phyloP scores from a whole-genome alignment of 2,329 filamentous ascomycete genomes.

The Aureobasidium sp. region DNA sequence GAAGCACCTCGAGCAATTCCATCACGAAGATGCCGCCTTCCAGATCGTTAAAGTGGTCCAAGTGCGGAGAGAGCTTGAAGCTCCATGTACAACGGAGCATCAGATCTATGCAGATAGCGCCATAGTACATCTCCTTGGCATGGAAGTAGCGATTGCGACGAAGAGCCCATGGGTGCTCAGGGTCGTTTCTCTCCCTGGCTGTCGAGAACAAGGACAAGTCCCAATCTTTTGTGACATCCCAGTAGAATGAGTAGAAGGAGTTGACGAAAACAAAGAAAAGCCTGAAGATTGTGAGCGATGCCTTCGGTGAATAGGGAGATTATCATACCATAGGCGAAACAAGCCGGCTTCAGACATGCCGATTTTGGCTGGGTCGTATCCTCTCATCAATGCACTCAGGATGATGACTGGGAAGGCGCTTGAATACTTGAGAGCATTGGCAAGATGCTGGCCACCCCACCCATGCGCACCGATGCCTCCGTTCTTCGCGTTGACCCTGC shows the following conservation, averaged over 20 bases:
- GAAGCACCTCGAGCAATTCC: conserved; percentile 76
- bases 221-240: conserved; percentile 97
- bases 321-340: conserved; percentile 47
- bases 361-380: conserved; percentile 46
- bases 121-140: conserved; percentile 70
- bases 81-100: conserved; percentile 84
- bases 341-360: conserved; percentile 50
- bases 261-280: conserved; percentile 70
- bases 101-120: conserved; percentile 70
- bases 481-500: conserved; percentile 47
- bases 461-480: conserved; percentile 42
- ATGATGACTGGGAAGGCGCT: conserved; percentile 88
- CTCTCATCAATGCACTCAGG: conserved; percentile 66
- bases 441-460: conserved; percentile 80
- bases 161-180: conserved; percentile 68
- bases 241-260: conserved; percentile 94
- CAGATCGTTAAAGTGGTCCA: conserved; percentile 78
- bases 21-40: conserved; percentile 85
- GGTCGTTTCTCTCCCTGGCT: conserved; percentile 49
- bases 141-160: conserved; percentile 68
- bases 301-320: too few species aligned
- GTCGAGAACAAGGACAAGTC: conserved; percentile 74
- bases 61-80: conserved; percentile 72
- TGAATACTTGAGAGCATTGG: conserved; percentile 93
- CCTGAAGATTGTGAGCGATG: conserved; percentile 43